Evolutionary conservation across 805 yeast species (phyloP), one percentile per base, ranked within the genome.

Genomic region (Zygosaccharomyces gambellarensis): DNA sequence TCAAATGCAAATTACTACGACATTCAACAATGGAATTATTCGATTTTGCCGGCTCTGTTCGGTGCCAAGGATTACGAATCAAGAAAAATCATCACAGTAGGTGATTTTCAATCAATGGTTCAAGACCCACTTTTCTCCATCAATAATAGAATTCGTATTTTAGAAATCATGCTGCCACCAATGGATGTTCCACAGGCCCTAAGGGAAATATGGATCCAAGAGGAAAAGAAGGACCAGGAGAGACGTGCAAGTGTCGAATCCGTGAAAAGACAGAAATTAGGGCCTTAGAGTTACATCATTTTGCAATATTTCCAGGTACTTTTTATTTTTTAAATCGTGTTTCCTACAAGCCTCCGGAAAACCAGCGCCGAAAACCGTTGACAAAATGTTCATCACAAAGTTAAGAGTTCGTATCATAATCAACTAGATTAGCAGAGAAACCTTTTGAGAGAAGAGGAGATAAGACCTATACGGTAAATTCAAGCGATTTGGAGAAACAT

Each of bases 21-120:
- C 53, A 76, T 82, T 51, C 84, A 80, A 55, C 77, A 77, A 43
- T 82, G 87, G 87, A 70, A 79, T 47, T 79, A 79, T 68, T 62
- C 72, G 38, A 61, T 64, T 45, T 53, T 78, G 29, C 63, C 77
- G 25, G 65, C 70, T 23, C 64, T 78, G 38, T 86, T 87, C 73
- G 81, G 80, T 54, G 85, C 85, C 49, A 67, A 67, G 39, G 69
- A 70, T 40, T 69, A 74, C 45, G 76, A 74, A 46, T 69, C 76
- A 21, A 60, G 71, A 17, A 71, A 71, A 50, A 72, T 79, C 34
- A 65, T 73, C 29, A 76, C 78, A 5, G 67, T 73, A 11, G 80
- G 77, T 1, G 82, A 80, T 54, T 71, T 79, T 32, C 71, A 74
- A 43, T 66, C 61, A 5, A 65, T 79, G 55, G 65, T 79, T 46